phyloP scores from a whole-genome alignment of 257 asterid species.

The Phtheirospermum japonicum region DNA sequence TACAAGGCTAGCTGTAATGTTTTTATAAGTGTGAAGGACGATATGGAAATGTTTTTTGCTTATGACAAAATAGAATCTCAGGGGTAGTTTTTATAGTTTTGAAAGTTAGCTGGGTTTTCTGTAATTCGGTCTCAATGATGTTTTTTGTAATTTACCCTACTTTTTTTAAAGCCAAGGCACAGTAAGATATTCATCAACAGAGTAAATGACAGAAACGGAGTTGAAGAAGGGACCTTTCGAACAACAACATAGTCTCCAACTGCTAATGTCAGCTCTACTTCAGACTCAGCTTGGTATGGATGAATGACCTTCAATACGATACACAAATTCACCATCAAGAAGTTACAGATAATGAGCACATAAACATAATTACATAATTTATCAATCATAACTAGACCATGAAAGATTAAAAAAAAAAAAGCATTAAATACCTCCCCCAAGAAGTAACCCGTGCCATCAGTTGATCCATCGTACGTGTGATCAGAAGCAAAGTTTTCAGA shows the following conservation, averaged over 20 bases:
- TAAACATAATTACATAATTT: background rate
- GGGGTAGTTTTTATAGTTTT: no score
- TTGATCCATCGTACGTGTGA: slow-evolving; percentile 36
- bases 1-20: no score
- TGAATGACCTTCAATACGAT: slow-evolving; percentile 51
- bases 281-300: slow-evolving; percentile 65
- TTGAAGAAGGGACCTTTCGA: slow-evolving; percentile 46
- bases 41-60: no score
- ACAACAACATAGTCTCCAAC: slow-evolving; percentile 70
- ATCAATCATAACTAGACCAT: slow-evolving; percentile 5
- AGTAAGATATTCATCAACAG: no score
- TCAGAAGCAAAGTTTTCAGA: slow-evolving; percentile 36
- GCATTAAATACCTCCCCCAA: slow-evolving; percentile 58
- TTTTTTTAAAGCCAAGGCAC: no score
- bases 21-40: no score
- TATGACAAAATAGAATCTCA: no score
- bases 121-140: no score
- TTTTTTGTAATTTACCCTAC: no score
- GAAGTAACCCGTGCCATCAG: slow-evolving; percentile 55
- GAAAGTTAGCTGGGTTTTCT: no score
- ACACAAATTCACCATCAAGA: slow-evolving; percentile 7
- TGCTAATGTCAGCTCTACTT: slow-evolving; percentile 57
- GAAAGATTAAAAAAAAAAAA: background rate
- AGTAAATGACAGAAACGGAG: no score
- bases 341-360: slow-evolving; percentile 14